Conservation (phyloP, 164 flowering plant species). For the Pachysandra terminalis region DNA sequence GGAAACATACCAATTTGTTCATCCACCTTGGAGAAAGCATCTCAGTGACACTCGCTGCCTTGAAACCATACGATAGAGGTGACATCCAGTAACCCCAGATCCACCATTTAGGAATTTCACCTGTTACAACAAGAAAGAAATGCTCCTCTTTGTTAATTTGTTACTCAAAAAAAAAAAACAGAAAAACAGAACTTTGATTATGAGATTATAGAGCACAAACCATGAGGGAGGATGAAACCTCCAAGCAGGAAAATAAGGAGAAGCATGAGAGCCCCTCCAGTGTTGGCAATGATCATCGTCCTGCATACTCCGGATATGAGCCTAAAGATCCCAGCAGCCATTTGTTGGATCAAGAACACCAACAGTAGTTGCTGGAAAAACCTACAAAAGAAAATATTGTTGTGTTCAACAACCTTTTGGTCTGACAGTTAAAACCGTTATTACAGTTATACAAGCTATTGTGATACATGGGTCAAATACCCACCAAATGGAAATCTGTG, state of each 20-base stretch:
- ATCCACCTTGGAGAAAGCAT: constrained; percentile 86
- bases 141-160: not conserved
- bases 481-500: too few species aligned
- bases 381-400: constrained; percentile 26
- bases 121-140: constrained; percentile 11
- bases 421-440: constrained; percentile 1
- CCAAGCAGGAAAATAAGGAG: constrained; percentile 75
- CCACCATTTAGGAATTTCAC: constrained; percentile 32
- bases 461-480: too few species aligned
- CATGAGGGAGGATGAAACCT: constrained; percentile 77
- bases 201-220: constrained; percentile 22
- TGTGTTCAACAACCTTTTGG: not conserved
- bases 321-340: constrained; percentile 82
- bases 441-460: not conserved
- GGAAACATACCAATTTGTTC: constrained; percentile 16
- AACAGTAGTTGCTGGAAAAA: constrained; percentile 75
- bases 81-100: constrained; percentile 79
- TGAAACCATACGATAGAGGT: constrained; percentile 65
- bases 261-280: constrained; percentile 57
- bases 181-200: not conserved
- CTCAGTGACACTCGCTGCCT: constrained; percentile 72
- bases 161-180: not conserved
- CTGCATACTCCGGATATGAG: constrained; percentile 64
- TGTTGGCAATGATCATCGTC: constrained; percentile 62
- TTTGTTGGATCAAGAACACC: constrained; percentile 69